These are phyloP conservation scores for Pichia sp. DNA, from an alignment of 1,139 yeast genomes.

Conservation along the genomic window DNA sequence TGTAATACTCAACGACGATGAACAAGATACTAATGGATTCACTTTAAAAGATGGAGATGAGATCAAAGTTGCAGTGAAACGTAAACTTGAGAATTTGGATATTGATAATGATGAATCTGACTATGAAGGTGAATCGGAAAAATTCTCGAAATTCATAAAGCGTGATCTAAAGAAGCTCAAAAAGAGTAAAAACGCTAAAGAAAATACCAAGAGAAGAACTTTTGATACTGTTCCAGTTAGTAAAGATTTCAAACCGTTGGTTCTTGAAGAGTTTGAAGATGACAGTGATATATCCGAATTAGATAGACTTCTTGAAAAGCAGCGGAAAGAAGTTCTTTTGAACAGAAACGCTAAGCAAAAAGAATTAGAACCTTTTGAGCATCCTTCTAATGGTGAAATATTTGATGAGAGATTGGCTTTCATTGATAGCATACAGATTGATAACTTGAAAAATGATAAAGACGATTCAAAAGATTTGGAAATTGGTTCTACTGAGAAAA, in stretches of 20 bases:
- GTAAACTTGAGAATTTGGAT: slow-evolving; percentile 24
- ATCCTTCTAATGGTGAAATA: slow-evolving; percentile 23
- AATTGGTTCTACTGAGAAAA: too few species aligned
- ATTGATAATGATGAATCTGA: slow-evolving; percentile 29
- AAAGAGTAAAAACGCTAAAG: slow-evolving; percentile 18
- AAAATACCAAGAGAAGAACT: slow-evolving; percentile 7
- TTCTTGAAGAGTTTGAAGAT: slow-evolving; percentile 31
- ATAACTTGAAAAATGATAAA: slow-evolving; percentile 18
- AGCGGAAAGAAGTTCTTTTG: slow-evolving; percentile 32
- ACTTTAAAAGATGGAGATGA: neutral
- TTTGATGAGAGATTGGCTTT: slow-evolving; percentile 58
- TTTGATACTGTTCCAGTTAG: slow-evolving; percentile 23
- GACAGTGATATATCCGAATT: slow-evolving; percentile 36
- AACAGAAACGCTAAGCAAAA: slow-evolving; percentile 26
- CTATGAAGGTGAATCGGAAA: slow-evolving; percentile 22
- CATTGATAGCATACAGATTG: slow-evolving; percentile 32
- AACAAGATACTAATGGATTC: neutral
- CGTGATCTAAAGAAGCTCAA: slow-evolving; percentile 23
- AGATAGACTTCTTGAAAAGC: slow-evolving; percentile 30
- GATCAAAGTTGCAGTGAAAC: slow-evolving; percentile 5
- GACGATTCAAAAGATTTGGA: neutral
- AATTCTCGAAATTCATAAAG: slow-evolving; percentile 22
- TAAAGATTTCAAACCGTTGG: slow-evolving; percentile 26
- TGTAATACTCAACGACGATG: slow-evolving; percentile 4
- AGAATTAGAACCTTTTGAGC: slow-evolving; percentile 26